A percentile compares a stretch with the other conserved stretches of the same genome.
Evolutionary conservation across 1,139 yeast genomes (phyloP).

Genomic region (Sugiyamaella xylanicola): DNA sequence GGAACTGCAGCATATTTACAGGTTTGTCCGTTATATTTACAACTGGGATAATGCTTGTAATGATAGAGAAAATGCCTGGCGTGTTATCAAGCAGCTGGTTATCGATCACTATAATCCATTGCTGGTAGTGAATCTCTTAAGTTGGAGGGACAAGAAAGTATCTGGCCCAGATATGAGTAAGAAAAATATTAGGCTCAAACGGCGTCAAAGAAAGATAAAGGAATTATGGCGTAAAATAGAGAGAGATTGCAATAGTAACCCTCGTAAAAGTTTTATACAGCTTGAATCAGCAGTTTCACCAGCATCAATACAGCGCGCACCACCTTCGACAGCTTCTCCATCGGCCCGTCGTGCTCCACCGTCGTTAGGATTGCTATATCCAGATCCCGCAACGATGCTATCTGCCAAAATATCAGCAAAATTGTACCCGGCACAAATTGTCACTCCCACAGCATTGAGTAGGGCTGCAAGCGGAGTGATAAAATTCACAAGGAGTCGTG

Average conservation of each 20-base stretch:
- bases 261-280: not conserved
- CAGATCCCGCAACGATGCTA: not conserved
- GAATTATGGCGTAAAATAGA: conserved; percentile 10
- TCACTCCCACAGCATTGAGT: not conserved
- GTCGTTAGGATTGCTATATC: not conserved
- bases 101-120: conserved; percentile 6
- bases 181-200: not conserved
- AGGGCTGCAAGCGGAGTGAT: not conserved
- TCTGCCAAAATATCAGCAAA: not conserved
- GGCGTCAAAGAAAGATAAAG: conserved; percentile 14
- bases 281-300: not conserved
- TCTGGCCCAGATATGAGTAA: conserved; percentile 15
- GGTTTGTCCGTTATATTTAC: conserved; percentile 7
- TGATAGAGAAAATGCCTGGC: conserved; percentile 18
- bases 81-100: conserved; percentile 14
- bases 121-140: not conserved
- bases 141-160: conserved; percentile 12
- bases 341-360: not conserved
- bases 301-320: not conserved
- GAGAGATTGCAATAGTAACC: not conserved
- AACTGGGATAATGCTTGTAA: conserved; percentile 3
- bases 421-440: not conserved
- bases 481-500: not conserved
- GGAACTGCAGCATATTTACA: conserved; percentile 9
- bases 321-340: not conserved